Percentiles rank a stretch among this genome's conserved stretches.
Evolutionary conservation across 2,329 filamentous ascomycete genomes (phyloP).

Genomic region (Hypoxylon sp.): DNA sequence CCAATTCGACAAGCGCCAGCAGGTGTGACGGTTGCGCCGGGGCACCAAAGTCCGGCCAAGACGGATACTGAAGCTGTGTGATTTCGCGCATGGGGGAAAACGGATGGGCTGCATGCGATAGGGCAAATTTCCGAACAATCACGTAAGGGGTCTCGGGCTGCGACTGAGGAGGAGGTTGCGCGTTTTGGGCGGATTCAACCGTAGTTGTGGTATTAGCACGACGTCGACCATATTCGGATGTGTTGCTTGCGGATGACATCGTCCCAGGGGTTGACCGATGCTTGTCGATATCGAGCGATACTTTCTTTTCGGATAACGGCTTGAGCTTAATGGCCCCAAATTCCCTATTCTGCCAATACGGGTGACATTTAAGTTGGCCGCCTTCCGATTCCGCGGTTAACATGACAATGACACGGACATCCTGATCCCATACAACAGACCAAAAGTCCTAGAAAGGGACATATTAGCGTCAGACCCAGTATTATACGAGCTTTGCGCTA

Average conservation of each 20-base stretch:
- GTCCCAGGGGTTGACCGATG: constrained; percentile 60
- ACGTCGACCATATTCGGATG: constrained; percentile 62
- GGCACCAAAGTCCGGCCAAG: constrained; percentile 98
- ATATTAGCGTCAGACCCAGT: constrained; percentile 50
- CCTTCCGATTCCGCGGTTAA: constrained; percentile 95
- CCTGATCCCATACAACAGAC: constrained; percentile 97
- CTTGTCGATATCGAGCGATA: constrained; percentile 80
- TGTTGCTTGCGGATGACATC: constrained; percentile 48
- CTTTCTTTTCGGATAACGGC: constrained; percentile 83
- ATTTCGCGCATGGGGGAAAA: constrained; percentile 92
- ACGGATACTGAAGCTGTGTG: constrained; percentile 92
- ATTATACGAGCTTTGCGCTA: not conserved
- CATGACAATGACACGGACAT: constrained; percentile 95
- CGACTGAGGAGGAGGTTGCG: constrained; percentile 46
- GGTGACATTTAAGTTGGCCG: constrained; percentile 93
- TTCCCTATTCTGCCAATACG: constrained; percentile 87
- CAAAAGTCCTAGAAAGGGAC: constrained; percentile 83
- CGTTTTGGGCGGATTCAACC: constrained; percentile 55
- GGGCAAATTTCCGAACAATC: constrained; percentile 86
- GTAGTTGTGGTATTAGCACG: constrained; percentile 70
- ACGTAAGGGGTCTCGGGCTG: constrained; percentile 78
- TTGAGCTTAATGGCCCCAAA: constrained; percentile 85
- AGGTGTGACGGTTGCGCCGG: constrained; percentile 91
- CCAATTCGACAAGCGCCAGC: constrained; percentile 89
- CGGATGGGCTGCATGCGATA: constrained; percentile 82